Evolutionary conservation across 768 basidiomycete species (phyloP).

Genomic region (Lentinus tigrinus): DNA sequence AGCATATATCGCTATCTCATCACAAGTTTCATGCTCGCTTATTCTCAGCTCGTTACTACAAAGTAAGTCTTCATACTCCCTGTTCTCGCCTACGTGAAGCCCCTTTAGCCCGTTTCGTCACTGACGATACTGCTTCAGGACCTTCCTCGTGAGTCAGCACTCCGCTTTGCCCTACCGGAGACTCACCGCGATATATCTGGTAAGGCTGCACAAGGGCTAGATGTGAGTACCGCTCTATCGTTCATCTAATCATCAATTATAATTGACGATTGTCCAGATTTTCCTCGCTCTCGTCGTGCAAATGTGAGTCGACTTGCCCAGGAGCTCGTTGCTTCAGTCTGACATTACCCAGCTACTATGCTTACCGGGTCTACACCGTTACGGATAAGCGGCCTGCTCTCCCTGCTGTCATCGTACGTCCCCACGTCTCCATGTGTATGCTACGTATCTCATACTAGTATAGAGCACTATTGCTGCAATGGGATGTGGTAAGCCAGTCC

Average conservation of each 20-base stretch:
- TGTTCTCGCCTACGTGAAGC: neutral
- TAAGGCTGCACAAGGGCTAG: slow-evolving; percentile 20
- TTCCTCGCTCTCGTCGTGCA: slow-evolving; percentile 20
- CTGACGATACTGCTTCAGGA: slow-evolving; percentile 5
- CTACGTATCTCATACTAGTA: neutral
- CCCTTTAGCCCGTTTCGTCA: neutral
- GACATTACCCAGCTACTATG: slow-evolving; percentile 16
- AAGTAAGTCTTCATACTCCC: slow-evolving; percentile 5
- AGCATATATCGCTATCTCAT: slow-evolving; percentile 25
- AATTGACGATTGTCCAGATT: slow-evolving; percentile 5
- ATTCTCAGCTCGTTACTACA: slow-evolving; percentile 15
- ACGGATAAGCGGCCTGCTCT: neutral
- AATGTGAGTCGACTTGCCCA: slow-evolving; percentile 5
- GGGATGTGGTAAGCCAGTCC: neutral
- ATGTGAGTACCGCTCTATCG: slow-evolving; percentile 3
- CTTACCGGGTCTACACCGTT: slow-evolving; percentile 17
- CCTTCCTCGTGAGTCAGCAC: slow-evolving; percentile 18
- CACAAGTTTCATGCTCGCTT: slow-evolving; percentile 21
- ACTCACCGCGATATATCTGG: neutral
- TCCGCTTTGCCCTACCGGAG: neutral
- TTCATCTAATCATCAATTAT: neutral
- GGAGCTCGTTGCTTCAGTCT: no score
- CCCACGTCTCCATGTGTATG: neutral
- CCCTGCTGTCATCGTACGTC: slow-evolving; percentile 8
- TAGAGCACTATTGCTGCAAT: neutral